A percentile compares a stretch with the other conserved stretches of the same genome.
Evolutionary conservation across 2,329 filamentous ascomycete species (phyloP).

Genomic region (Fusarium gaditjirri): DNA sequence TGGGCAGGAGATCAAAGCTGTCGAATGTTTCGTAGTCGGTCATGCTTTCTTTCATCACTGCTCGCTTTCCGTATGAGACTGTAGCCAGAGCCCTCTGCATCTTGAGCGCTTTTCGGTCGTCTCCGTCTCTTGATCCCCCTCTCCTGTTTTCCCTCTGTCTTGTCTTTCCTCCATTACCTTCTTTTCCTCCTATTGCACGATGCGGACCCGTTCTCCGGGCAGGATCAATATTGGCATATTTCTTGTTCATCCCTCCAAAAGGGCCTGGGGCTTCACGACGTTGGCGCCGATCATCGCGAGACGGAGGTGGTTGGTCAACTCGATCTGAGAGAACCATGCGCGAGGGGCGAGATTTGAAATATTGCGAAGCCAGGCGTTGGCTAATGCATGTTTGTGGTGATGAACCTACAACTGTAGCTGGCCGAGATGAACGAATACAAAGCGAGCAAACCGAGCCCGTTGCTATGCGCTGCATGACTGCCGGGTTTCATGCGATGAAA

Average conservation of each 20-base stretch:
- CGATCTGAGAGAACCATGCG: slow-evolving; percentile 69
- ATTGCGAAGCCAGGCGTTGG: slow-evolving; percentile 52
- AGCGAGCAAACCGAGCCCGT: slow-evolving; percentile 41
- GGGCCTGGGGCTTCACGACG: slow-evolving; percentile 58
- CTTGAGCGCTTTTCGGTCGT: slow-evolving; percentile 80
- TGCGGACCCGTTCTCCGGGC: slow-evolving; percentile 33
- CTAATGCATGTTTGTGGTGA: slow-evolving; percentile 48
- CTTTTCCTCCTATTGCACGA: slow-evolving; percentile 22
- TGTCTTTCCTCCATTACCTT: slow-evolving; percentile 38
- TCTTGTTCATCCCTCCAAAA: slow-evolving; percentile 67
- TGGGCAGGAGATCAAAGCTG: slow-evolving; percentile 79
- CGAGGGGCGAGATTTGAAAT: slow-evolving; percentile 56
- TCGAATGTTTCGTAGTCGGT: slow-evolving; percentile 81
- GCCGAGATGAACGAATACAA: slow-evolving; percentile 33
- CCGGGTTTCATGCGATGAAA: background rate
- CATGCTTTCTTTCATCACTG: slow-evolving; percentile 64
- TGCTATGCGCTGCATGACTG: slow-evolving; percentile 40
- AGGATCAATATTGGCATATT: slow-evolving; percentile 54
- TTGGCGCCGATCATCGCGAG: slow-evolving; percentile 49
- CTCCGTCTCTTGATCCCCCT: slow-evolving; percentile 49
- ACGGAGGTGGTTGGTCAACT: slow-evolving; percentile 56
- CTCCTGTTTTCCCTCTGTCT: slow-evolving; percentile 47
- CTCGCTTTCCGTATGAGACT: slow-evolving; percentile 77
- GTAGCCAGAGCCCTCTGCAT: slow-evolving; percentile 87
- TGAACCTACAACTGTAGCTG: slow-evolving; percentile 17